These are phyloP conservation scores for Ustilago loliicola DNA, from an alignment of 1,284 basidiomycete genomes.

Conservation along the genomic window DNA sequence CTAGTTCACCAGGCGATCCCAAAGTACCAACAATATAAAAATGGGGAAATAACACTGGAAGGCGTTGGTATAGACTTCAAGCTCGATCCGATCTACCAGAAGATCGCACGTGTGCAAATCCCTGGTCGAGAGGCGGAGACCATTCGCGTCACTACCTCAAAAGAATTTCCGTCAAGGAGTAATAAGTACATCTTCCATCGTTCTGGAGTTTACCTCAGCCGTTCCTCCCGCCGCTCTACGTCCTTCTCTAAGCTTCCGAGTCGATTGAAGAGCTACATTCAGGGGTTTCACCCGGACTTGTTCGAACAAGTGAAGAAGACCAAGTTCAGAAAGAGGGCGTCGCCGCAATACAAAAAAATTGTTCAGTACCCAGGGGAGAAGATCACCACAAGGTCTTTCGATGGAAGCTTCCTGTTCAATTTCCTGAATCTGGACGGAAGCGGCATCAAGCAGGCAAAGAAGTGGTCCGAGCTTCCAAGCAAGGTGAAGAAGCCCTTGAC, in stretches of 20 bases:
- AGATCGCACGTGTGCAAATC: background rate
- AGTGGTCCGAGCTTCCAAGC: background rate
- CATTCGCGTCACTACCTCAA: background rate
- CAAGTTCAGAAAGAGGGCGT: background rate
- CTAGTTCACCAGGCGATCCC: too few species aligned
- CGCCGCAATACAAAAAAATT: background rate
- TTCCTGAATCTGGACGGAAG: background rate
- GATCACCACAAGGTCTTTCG: background rate
- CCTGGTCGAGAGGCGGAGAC: background rate
- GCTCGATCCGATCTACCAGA: too few species aligned
- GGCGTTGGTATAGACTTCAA: too few species aligned
- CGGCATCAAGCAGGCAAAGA: background rate
- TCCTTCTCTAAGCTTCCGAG: background rate
- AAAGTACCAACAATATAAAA: too few species aligned
- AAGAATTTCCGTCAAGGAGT: background rate
- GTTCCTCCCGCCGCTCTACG: background rate
- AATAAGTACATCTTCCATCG: background rate
- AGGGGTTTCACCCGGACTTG: background rate
- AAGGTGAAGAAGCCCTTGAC: background rate
- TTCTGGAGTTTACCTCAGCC: background rate
- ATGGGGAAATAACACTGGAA: too few species aligned
- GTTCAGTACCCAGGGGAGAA: conserved; percentile 11
- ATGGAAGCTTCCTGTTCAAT: conserved; percentile 8
- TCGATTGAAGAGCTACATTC: too few species aligned
- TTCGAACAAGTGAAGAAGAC: background rate